Base-by-base conservation (phyloP, 2,329 filamentous ascomycete genomes). In the Aschersonia sp. region DNA sequence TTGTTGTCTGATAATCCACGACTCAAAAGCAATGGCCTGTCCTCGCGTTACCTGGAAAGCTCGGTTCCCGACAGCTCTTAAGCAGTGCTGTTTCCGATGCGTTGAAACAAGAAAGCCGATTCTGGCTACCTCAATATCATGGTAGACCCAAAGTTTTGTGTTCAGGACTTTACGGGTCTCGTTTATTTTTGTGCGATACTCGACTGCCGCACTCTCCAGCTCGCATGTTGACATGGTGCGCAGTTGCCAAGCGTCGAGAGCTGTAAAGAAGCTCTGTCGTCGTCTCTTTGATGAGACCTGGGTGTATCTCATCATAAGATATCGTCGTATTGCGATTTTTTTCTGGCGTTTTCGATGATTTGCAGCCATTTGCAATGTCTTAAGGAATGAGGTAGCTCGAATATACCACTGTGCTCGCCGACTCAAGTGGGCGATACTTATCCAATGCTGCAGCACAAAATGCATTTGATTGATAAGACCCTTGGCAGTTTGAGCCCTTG, bases 261-360 rank as follows among this genome's bases (percentile, higher is more conserved):
- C 59, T 9, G 47, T 35, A 42, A 61, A 61, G 48, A 64, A 63
- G 32, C 57, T 60, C 41, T 60, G 55, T 32, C 56, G 60, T 45
- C 59, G 65, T 44, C 58, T 54, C 12, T 51, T 53, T 4, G 62
- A 59, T 5, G 61, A 66, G 30, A 58, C 54, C 48, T 65, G 55
- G 3, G 62, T 62, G 47, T 65, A 65, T 48, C 58, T 59, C 47
- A 54, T 54, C 61, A 61, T 65, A 11, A 66, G 54, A 49, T 62
- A 58, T 14, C 53, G 56, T 43, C 62, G 59, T 12, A 66, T 51
- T 30, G 56, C 49, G 9, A 56, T 47, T 46, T 59, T 63, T 31
- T 59, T 56, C 32, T 52, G 54, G 12, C 51, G 51, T 45, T 58
- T 58, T 5, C 56, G 59, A 9, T 49, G 55, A 40, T 53, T 55